phyloP scores from a whole-genome alignment of 2,329 filamentous ascomycete species.

The Periconia sp. region DNA sequence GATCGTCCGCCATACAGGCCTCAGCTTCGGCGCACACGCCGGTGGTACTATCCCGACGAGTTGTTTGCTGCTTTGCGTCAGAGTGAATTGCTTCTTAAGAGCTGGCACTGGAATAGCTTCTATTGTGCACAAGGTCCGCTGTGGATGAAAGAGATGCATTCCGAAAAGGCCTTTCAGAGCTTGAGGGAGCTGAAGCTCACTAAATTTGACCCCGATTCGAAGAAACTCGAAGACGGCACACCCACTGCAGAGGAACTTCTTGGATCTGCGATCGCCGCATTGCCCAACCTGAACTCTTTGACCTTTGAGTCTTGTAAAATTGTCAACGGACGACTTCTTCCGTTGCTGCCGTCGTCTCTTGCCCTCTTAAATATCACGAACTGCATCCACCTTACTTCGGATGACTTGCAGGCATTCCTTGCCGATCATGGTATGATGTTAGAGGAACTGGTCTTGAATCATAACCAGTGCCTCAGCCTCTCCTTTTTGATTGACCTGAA shows the following conservation, averaged over 20 bases:
- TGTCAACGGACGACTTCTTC: slow-evolving; percentile 68
- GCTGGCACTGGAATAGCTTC: slow-evolving; percentile 60
- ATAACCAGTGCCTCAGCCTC: slow-evolving; percentile 78
- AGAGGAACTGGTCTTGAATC: slow-evolving; percentile 67
- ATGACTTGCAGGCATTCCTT: slow-evolving; percentile 67
- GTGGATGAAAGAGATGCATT: slow-evolving; percentile 50
- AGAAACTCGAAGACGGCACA: slow-evolving; percentile 14
- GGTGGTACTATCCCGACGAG: slow-evolving; percentile 69
- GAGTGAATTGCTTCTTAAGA: slow-evolving; percentile 48
- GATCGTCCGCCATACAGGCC: slow-evolving; percentile 68
- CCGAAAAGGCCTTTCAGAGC: slow-evolving; percentile 43
- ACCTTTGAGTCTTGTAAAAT: slow-evolving; percentile 75
- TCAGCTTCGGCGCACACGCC: slow-evolving; percentile 51
- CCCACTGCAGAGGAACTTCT: slow-evolving; percentile 46
- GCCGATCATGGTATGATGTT: slow-evolving; percentile 67
- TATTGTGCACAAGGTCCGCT: slow-evolving; percentile 42
- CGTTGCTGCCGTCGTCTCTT: slow-evolving; percentile 66
- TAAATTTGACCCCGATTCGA: slow-evolving; percentile 33
- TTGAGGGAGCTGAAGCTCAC: slow-evolving; percentile 38
- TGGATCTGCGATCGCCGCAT: slow-evolving; percentile 54
- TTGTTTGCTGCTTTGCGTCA: slow-evolving; percentile 67
- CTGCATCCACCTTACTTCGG: slow-evolving; percentile 73
- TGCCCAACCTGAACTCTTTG: slow-evolving; percentile 68
- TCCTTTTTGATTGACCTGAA: slow-evolving; percentile 71
- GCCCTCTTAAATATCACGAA: slow-evolving; percentile 73